Conservation (phyloP, 2,329 filamentous ascomycete species). For the Alternaria panax region DNA sequence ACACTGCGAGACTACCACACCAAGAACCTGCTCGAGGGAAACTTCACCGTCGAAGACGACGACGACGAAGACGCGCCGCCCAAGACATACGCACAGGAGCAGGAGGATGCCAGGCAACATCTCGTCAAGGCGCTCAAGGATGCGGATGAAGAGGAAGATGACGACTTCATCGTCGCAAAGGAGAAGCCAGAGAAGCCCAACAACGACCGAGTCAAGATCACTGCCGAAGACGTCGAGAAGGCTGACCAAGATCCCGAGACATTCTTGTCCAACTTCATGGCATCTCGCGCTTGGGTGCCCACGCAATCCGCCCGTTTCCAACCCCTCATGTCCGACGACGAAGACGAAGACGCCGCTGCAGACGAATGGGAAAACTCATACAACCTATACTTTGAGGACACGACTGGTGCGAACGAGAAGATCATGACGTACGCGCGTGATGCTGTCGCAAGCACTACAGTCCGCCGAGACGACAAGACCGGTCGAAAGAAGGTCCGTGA, state of each 20-base stretch:
- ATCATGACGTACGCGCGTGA: constrained; percentile 90
- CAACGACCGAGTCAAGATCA: constrained; percentile 49
- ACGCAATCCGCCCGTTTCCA: constrained; percentile 71
- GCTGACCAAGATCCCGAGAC: constrained; percentile 90
- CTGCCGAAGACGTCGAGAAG: constrained; percentile 66
- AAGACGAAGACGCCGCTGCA: constrained; percentile 74
- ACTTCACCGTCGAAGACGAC: constrained; percentile 64
- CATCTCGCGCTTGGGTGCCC: constrained; percentile 87
- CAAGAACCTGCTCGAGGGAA: constrained; percentile 81
- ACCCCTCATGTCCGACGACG: constrained; percentile 91
- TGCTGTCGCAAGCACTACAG: constrained; percentile 79
- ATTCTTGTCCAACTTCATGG: constrained; percentile 94
- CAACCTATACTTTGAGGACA: constrained; percentile 95
- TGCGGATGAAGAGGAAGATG: constrained; percentile 66
- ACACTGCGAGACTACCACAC: constrained; percentile 90
- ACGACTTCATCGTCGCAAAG: constrained; percentile 79
- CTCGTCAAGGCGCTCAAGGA: constrained; percentile 84
- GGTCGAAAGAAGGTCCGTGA: constrained; percentile 81
- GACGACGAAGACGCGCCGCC: constrained; percentile 63
- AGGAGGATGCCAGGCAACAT: constrained; percentile 79
- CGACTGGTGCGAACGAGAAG: constrained; percentile 84
- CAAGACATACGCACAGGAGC: constrained; percentile 85
- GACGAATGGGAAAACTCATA: constrained; percentile 93
- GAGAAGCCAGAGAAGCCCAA: constrained; percentile 50
- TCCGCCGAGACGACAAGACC: constrained; percentile 82